Evolutionary conservation across 2,329 filamentous ascomycete species (phyloP).

Genomic region (Ceratocystis lukuohia): DNA sequence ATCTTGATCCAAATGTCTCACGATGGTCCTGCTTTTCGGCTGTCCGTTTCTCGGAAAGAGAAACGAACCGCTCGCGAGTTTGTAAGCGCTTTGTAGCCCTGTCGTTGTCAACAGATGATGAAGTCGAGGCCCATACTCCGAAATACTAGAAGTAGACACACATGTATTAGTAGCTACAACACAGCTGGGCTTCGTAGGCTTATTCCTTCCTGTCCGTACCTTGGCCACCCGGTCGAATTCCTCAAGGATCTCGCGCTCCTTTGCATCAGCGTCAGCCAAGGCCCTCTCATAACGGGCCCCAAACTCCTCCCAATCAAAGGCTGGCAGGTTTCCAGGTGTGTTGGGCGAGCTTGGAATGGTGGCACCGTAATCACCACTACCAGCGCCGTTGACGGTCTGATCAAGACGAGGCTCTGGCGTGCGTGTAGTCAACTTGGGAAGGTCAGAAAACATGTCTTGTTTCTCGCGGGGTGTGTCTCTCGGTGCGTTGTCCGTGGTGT

Average conservation of each 20-base stretch:
- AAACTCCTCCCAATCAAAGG: constrained; percentile 68
- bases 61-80: constrained; percentile 65
- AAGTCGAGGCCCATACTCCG: constrained; percentile 61
- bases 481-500: not conserved
- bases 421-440: constrained; percentile 9
- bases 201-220: constrained; percentile 29
- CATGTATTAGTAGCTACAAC: constrained; percentile 1
- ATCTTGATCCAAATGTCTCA: constrained; percentile 35
- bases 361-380: not conserved
- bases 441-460: constrained; percentile 12
- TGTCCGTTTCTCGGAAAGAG: constrained; percentile 57
- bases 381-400: not conserved
- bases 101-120: constrained; percentile 58
- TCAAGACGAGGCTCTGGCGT: constrained; percentile 19
- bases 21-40: constrained; percentile 68
- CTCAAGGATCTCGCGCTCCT: constrained; percentile 51
- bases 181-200: not conserved
- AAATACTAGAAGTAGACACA: constrained; percentile 48
- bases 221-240: constrained; percentile 56
- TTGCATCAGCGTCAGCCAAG: constrained; percentile 46
- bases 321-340: constrained; percentile 30
- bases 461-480: not conserved
- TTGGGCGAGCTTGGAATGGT: constrained; percentile 27
- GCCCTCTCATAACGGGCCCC: constrained; percentile 53
- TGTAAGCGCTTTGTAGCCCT: constrained; percentile 67